These are phyloP conservation scores for Cutaneotrichosporon cutaneum DNA, from an alignment of 1,284 basidiomycete species.

Conservation along the genomic window DNA sequence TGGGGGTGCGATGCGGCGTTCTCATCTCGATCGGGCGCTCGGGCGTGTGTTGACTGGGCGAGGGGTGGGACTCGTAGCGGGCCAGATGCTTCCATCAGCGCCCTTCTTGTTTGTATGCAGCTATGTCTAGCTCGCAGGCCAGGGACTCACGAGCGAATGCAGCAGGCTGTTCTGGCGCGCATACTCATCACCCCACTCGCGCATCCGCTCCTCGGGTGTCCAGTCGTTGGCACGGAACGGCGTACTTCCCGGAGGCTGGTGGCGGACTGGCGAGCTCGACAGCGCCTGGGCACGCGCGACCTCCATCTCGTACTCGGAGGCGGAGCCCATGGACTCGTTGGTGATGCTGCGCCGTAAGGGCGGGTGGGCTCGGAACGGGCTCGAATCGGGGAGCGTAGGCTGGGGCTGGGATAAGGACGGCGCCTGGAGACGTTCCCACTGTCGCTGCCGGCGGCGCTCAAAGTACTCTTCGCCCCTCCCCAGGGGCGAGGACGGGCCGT, in stretches of 20 bases:
- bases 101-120: background rate
- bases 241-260: slow-evolving; percentile 20
- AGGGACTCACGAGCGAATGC: slow-evolving; percentile 21
- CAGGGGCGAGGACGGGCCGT: slow-evolving; percentile 7
- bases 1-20: slow-evolving; percentile 1
- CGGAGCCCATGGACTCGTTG: slow-evolving; percentile 1
- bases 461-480: background rate
- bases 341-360: background rate
- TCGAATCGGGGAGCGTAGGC: background rate
- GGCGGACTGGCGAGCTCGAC: slow-evolving; percentile 25
- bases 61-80: slow-evolving; percentile 8
- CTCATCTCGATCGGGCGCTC: slow-evolving; percentile 8
- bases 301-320: slow-evolving; percentile 10
- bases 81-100: slow-evolving; percentile 15
- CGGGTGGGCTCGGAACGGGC: background rate
- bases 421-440: slow-evolving; percentile 25
- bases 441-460: slow-evolving; percentile 23
- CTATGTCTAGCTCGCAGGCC: too few species aligned
- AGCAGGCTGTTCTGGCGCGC: slow-evolving; percentile 24
- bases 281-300: slow-evolving; percentile 12
- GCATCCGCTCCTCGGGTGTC: slow-evolving; percentile 24
- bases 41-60: background rate
- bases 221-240: slow-evolving; percentile 25
- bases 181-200: slow-evolving; percentile 29
- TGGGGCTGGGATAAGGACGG: slow-evolving; percentile 13